Evolutionary conservation across 2,329 filamentous ascomycete species (phyloP).

Genomic region (Talaromyces sp.): DNA sequence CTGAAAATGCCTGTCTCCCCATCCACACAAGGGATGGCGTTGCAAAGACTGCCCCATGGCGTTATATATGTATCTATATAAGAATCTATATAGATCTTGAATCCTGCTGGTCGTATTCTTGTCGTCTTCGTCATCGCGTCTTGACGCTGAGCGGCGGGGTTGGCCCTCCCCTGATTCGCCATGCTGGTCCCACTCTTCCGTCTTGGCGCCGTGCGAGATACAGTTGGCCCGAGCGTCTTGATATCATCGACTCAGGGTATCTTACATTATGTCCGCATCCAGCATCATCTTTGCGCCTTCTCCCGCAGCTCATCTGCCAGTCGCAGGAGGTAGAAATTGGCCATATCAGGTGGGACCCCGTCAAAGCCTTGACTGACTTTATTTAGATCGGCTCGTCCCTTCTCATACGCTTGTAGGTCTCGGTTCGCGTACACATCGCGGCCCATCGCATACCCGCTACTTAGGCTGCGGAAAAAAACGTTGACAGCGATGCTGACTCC

Average conservation of each 20-base stretch:
- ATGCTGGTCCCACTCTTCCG: background rate
- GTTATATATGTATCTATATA: too few relatives aligned
- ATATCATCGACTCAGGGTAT: background rate
- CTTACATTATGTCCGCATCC: background rate
- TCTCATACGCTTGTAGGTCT: conserved; percentile 79
- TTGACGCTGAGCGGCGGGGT: background rate
- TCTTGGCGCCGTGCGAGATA: background rate
- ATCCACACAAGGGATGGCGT: background rate
- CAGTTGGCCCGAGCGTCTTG: background rate
- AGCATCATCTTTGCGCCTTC: conserved; percentile 18
- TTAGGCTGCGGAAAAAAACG: conserved; percentile 73
- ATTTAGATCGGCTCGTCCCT: conserved; percentile 65
- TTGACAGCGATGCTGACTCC: conserved; percentile 73
- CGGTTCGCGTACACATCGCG: conserved; percentile 85
- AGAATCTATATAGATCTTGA: background rate
- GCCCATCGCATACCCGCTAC: conserved; percentile 63
- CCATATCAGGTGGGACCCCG: conserved; percentile 59
- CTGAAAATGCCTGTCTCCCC: background rate
- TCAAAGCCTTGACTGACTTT: conserved; percentile 49
- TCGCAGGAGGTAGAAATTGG: conserved; percentile 69
- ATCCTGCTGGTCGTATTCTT: background rate
- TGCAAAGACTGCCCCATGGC: background rate
- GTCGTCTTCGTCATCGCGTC: background rate
- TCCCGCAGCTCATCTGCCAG: conserved; percentile 62
- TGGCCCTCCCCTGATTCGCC: background rate